These are phyloP conservation scores for Penicillium sp. DNA, from an alignment of 2,329 filamentous ascomycete species.

Conservation along the genomic window DNA sequence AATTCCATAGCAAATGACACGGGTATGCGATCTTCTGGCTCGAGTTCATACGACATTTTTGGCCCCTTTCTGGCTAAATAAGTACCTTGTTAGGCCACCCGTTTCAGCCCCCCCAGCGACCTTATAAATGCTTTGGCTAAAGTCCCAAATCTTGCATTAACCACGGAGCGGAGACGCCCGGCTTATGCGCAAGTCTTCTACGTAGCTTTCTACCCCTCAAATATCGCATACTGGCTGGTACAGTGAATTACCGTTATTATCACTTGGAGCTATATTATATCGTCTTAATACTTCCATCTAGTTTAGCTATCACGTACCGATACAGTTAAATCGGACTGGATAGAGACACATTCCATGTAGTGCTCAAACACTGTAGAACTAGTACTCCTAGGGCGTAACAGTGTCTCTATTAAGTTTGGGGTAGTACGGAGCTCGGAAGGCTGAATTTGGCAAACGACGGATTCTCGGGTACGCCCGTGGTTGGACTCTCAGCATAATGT, in stretches of 20 bases:
- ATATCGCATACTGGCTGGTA: not conserved
- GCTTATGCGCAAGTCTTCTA: not conserved
- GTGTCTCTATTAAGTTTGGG: not conserved
- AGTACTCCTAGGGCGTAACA: no score
- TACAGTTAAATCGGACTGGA: not conserved
- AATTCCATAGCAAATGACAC: not conserved
- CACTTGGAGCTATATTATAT: not conserved
- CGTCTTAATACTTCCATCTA: not conserved
- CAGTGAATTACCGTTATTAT: not conserved
- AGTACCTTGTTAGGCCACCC: not conserved
- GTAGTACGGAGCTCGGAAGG: not conserved
- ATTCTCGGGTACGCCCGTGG: not conserved
- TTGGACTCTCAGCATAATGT: not conserved
- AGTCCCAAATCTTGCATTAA: not conserved
- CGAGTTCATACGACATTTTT: not conserved
- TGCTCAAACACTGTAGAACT: not conserved
- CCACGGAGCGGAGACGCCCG: not conserved
- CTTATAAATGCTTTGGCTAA: not conserved
- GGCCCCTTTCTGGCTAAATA: not conserved
- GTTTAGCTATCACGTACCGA: not conserved
- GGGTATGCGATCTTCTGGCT: not conserved
- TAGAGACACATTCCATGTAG: not conserved
- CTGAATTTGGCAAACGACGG: not conserved
- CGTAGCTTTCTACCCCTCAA: not conserved
- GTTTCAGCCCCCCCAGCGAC: not conserved